phyloP scores from a whole-genome alignment of 495 filamentous ascomycete genomes.

The Aspergillus diversus region DNA sequence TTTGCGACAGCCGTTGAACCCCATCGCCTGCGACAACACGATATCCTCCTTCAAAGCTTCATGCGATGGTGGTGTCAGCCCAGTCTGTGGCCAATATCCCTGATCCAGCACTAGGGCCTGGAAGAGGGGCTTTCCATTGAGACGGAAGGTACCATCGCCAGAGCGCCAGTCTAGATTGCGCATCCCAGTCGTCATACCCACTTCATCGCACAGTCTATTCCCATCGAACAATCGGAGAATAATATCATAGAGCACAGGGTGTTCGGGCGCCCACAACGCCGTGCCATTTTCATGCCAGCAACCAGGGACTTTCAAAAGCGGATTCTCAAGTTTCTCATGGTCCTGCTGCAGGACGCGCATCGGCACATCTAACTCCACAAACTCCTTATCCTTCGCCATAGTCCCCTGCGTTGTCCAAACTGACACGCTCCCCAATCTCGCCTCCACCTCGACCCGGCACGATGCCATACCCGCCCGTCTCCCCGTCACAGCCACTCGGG shows the following conservation, averaged over 20 bases:
- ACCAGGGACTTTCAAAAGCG: constrained; percentile 14
- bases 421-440: not conserved
- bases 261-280: constrained; percentile 43
- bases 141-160: constrained; percentile 42
- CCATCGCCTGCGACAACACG: constrained; percentile 34
- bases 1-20: constrained; percentile 45
- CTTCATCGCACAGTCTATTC: constrained; percentile 25
- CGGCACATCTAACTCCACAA: constrained; percentile 28
- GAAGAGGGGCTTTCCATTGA: constrained; percentile 44
- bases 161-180: constrained; percentile 39
- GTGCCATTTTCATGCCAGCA: constrained; percentile 33
- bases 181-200: constrained; percentile 42
- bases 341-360: constrained; percentile 21
- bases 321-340: too few species aligned
- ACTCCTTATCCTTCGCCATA: constrained; percentile 26
- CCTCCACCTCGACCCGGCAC: not conserved
- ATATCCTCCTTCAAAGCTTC: constrained; percentile 40
- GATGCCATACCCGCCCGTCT: constrained; percentile 15
- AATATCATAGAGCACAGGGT: constrained; percentile 44
- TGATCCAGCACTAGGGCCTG: constrained; percentile 44
- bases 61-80: constrained; percentile 41
- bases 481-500: constrained; percentile 29
- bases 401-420: constrained; percentile 23
- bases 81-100: constrained; percentile 44
- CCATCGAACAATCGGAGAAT: constrained; percentile 24